Evolutionary conservation across 2,329 filamentous ascomycete species (phyloP), one percentile per base, ranked within the genome.

Genomic region (Raffaelea albimanens): DNA sequence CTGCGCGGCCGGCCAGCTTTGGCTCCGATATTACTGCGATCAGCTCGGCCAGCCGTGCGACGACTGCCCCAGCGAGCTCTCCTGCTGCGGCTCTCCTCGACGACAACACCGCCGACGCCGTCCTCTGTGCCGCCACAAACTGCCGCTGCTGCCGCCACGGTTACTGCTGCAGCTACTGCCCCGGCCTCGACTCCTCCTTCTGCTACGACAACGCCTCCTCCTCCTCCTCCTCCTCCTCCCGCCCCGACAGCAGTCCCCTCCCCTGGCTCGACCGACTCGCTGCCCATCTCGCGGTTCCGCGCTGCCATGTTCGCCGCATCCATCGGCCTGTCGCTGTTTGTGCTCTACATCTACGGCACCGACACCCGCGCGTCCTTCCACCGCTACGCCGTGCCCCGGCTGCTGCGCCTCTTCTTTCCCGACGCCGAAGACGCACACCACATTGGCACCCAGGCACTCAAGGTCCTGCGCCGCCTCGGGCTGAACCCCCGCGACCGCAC

Each of bases 391-490:
- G 70, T 83, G 14, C 82, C 85, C 2, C 85, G 76, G 0, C 60
- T 81, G 18, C 61, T 93, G 4, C 82, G 87, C 44, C 66, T 73
- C 45, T 49, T 86, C 49, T 84, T 79, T 63, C 74, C 83, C 4
- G 86, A 93, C 57, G 85, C 85, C 49, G 93, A 98, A 65, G 88
- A 95, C 36, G 93, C 91, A n/a, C 93, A 98, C 63, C 83, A 94
- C 59, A 72, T 75, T 20, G 86, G 87, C 44, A 88, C 87, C 3
- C 68, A 73, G 34, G 72, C 80, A 7, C 69, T 98, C 59, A 85
- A 86, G 66, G 67, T 70, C 1, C 73, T 95, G 18, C 85, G 93
- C 66, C 71, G 73, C 41, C 75, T 91, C 46, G 82, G 83, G 31
- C 66, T 97, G 29, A 78, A 96, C 61, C 86, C 88, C 4, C 78